Percentiles rank a stretch among this genome's conserved stretches.
Evolutionary conservation across 352 stramenopile genomes (phyloP).

Genomic region (Phytopythium chamaehyphon): DNA sequence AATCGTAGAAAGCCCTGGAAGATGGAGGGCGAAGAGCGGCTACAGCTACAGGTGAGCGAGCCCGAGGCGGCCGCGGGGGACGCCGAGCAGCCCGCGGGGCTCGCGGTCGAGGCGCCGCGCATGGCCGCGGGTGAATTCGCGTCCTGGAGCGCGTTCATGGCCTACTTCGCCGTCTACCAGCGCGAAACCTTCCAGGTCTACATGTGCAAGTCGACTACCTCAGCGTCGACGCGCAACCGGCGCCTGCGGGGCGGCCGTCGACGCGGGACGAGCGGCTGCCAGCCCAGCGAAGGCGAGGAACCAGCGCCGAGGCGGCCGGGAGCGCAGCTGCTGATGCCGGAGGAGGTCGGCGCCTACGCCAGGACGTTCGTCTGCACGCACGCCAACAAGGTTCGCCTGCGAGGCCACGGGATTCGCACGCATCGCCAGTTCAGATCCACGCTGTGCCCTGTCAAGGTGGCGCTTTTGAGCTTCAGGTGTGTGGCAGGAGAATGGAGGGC

Average conservation of each 20-base stretch:
- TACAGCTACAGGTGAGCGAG: too few species aligned
- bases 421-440: constrained; percentile 11
- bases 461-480: background rate
- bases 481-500: background rate
- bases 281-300: background rate
- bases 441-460: constrained; percentile 16
- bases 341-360: constrained; percentile 11
- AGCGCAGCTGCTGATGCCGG: constrained; percentile 2
- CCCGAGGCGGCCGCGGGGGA: too few species aligned
- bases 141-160: constrained; percentile 13
- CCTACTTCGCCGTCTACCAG: constrained; percentile 14
- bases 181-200: constrained; percentile 17
- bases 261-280: background rate
- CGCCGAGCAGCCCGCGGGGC: background rate
- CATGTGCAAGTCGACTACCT: constrained; percentile 16
- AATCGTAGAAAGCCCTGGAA: too few species aligned
- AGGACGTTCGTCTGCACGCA: constrained; percentile 22
- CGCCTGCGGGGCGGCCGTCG: too few species aligned
- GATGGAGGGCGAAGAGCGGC: too few species aligned
- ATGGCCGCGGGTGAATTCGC: constrained; percentile 11
- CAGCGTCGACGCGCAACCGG: constrained; percentile 12
- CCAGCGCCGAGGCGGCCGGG: background rate
- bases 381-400: constrained; percentile 8
- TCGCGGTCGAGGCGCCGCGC: constrained; percentile 7
- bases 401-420: constrained; percentile 12